Conservation (phyloP, 768 basidiomycete species). For the Dacryopinax primogenitus region DNA sequence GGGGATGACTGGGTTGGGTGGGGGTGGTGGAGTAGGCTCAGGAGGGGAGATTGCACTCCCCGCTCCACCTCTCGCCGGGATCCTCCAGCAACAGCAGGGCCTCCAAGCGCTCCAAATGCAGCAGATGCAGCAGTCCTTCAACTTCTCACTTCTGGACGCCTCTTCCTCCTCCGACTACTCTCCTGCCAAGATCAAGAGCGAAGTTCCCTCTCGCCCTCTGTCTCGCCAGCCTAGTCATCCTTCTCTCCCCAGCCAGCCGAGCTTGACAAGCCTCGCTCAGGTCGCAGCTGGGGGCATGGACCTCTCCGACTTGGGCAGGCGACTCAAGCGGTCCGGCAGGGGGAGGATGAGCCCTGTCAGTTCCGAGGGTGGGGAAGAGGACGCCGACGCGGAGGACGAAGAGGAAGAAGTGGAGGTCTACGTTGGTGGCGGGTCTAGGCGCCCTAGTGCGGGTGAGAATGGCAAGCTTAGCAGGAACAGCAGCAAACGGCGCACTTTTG, state of each 20-base stretch:
- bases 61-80: not conserved
- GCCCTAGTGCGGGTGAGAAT: not conserved
- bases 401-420: constrained; percentile 2
- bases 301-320: not conserved
- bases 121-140: not conserved
- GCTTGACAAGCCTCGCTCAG: not conserved
- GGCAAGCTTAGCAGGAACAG: constrained; percentile 1
- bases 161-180: not conserved
- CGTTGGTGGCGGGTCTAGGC: not conserved
- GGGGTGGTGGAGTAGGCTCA: too few species aligned
- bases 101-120: not conserved
- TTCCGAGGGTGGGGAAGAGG: not conserved
- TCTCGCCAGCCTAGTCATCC: too few species aligned
- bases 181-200: constrained; percentile 4
- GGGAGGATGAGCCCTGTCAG: not conserved
- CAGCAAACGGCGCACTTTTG: not conserved
- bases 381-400: not conserved
- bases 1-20: too few species aligned
- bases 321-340: not conserved
- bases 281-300: not conserved
- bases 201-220: not conserved
- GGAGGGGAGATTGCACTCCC: not conserved
- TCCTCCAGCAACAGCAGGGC: not conserved
- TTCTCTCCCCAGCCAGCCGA: too few species aligned
- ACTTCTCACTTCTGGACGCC: not conserved